phyloP scores from a whole-genome alignment of 257 asterid species.

The Petrea volubilis region DNA sequence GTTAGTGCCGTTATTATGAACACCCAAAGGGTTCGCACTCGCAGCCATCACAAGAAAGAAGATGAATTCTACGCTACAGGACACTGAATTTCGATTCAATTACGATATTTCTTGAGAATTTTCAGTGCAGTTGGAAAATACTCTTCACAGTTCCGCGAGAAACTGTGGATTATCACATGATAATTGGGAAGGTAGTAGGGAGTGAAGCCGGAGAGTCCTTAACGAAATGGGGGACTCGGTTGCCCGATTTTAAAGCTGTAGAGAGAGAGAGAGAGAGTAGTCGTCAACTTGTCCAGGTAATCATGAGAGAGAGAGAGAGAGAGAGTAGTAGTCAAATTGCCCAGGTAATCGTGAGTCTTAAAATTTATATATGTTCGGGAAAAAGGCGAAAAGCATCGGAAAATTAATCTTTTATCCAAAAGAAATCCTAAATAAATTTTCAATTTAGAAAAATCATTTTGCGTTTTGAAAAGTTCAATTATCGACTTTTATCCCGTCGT shows the following conservation, averaged over 20 bases:
- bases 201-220: conserved; percentile 17
- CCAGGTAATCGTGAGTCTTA: no score
- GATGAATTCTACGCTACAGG: not conserved
- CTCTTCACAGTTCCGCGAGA: not conserved
- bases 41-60: conserved; percentile 31
- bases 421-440: no score
- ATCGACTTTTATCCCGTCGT: no score
- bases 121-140: not conserved
- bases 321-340: no score
- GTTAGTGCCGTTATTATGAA: conserved; percentile 38
- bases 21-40: conserved; percentile 63
- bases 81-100: conserved; percentile 14
- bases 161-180: not conserved
- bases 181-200: not conserved
- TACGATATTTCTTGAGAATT: not conserved
- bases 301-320: no score
- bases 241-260: not conserved
- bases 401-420: no score
- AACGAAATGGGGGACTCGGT: conserved; percentile 27
- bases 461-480: no score
- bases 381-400: no score
- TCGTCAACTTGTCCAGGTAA: no score
- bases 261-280: no score
- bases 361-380: no score
- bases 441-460: no score